Evolutionary conservation across 345 rosid species (phyloP).

Genomic region (Moricandia arvensis): DNA sequence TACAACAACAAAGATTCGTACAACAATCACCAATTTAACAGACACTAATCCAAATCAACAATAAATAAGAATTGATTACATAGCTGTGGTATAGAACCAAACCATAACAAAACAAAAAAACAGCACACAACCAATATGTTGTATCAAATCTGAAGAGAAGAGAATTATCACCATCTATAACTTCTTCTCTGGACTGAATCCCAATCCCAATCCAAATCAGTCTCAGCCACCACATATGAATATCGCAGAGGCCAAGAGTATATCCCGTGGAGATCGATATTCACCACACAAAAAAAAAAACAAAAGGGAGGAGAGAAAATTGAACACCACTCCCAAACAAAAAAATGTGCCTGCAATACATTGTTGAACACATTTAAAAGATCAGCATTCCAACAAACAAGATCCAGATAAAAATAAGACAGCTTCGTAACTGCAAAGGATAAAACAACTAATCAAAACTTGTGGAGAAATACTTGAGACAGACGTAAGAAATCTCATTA

Average conservation of each 20-base stretch:
- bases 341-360: constrained; percentile 32
- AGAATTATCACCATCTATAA: constrained; percentile 29
- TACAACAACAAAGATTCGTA: neutral
- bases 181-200: constrained; percentile 26
- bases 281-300: neutral
- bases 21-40: neutral
- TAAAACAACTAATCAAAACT: neutral
- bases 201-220: constrained; percentile 23
- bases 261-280: constrained; percentile 17
- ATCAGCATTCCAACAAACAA: constrained; percentile 6
- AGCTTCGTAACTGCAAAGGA: neutral
- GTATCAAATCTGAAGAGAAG: constrained; percentile 27
- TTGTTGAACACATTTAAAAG: constrained; percentile 9
- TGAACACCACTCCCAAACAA: constrained; percentile 26
- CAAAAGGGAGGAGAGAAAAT: constrained; percentile 16
- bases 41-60: constrained; percentile 16
- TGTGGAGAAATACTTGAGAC: neutral
- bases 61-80: constrained; percentile 3
- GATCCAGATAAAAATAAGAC: neutral
- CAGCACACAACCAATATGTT: constrained; percentile 12
- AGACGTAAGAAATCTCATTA: neutral
- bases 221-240: constrained; percentile 29
- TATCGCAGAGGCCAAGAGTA: constrained; percentile 35
- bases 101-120: neutral
- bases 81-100: neutral